A percentile compares a stretch with the other conserved stretches of the same genome.
Evolutionary conservation across 495 filamentous ascomycete genomes (phyloP).

Genomic region (Penicillium chermesinum): DNA sequence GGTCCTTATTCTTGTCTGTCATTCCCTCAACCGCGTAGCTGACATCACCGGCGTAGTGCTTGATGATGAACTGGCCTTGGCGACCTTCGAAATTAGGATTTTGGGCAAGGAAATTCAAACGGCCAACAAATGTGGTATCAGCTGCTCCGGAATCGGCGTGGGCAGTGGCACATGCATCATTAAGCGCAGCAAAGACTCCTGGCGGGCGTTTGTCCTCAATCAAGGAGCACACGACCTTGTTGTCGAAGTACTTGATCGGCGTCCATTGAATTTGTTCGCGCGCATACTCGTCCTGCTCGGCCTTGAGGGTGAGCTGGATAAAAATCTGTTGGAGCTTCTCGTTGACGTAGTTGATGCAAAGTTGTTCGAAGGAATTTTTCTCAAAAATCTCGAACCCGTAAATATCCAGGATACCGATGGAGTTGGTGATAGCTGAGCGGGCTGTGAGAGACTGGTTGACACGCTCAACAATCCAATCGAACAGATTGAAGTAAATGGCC

Average conservation of each 20-base stretch:
- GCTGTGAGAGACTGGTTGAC: slow-evolving; percentile 87
- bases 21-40: slow-evolving; percentile 93
- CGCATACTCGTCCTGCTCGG: slow-evolving; percentile 97
- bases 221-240: slow-evolving; percentile 96
- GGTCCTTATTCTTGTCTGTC: slow-evolving; percentile 99
- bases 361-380: slow-evolving; percentile 97
- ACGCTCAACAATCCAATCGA: slow-evolving; percentile 96
- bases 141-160: slow-evolving; percentile 92
- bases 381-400: slow-evolving; percentile 99
- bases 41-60: slow-evolving; percentile 98
- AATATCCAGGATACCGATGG: slow-evolving; percentile 97
- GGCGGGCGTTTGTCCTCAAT: slow-evolving; percentile 91
- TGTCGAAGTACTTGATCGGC: slow-evolving; percentile 99
- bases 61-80: slow-evolving; percentile 95
- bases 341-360: slow-evolving; percentile 99
- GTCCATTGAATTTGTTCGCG: slow-evolving; percentile 98
- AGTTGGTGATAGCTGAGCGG: slow-evolving; percentile 66
- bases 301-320: slow-evolving; percentile 93
- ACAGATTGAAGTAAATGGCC: slow-evolving; percentile 95
- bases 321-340: slow-evolving; percentile 99
- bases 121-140: slow-evolving; percentile 91
- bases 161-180: slow-evolving; percentile 95
- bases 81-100: slow-evolving; percentile 89
- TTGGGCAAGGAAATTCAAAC: slow-evolving; percentile 77
- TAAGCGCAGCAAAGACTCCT: slow-evolving; percentile 92